Conservation (phyloP, 2,329 filamentous ascomycete genomes). For the Claviceps africana region DNA sequence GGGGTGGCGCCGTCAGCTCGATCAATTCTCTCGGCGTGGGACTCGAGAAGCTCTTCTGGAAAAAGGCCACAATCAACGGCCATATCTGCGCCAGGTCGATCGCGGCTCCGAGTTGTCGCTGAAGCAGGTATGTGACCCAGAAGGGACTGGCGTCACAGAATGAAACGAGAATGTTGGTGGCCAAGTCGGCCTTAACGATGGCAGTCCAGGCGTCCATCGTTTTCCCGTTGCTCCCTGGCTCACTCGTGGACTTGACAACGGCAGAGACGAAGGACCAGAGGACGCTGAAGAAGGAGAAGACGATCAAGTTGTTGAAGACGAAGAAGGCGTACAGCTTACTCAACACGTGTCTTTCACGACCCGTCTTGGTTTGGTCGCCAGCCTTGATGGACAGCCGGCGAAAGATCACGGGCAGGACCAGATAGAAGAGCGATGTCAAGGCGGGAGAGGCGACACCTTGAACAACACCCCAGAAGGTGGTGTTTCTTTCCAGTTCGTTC, state of each 20-base stretch:
- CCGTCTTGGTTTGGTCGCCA: constrained; percentile 84
- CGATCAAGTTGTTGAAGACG: constrained; percentile 88
- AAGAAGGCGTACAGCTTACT: constrained; percentile 91
- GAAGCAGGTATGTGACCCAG: constrained; percentile 87
- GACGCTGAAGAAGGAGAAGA: constrained; percentile 85
- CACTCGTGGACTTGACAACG: constrained; percentile 44
- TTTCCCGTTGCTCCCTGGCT: constrained; percentile 13
- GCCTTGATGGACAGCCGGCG: constrained; percentile 69
- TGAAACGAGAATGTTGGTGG: constrained; percentile 50
- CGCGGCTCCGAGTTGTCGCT: constrained; percentile 86
- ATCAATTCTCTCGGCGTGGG: constrained; percentile 87
- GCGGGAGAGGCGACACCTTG: constrained; percentile 88
- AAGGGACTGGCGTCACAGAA: constrained; percentile 76
- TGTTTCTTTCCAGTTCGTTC: constrained; percentile 45
- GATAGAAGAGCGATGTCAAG: constrained; percentile 73
- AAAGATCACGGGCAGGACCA: constrained; percentile 82
- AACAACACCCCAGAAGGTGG: constrained; percentile 65
- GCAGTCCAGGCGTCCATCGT: constrained; percentile 54
- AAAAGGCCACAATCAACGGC: constrained; percentile 71
- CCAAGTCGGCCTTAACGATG: constrained; percentile 50
- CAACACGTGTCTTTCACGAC: constrained; percentile 80
- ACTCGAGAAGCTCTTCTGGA: constrained; percentile 68
- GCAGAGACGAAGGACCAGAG: constrained; percentile 59
- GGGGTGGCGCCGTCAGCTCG: constrained; percentile 78
- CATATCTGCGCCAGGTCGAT: constrained; percentile 84